phyloP scores from a whole-genome alignment of 169 alveolate genomes.

The Eimeria necatrix region DNA sequence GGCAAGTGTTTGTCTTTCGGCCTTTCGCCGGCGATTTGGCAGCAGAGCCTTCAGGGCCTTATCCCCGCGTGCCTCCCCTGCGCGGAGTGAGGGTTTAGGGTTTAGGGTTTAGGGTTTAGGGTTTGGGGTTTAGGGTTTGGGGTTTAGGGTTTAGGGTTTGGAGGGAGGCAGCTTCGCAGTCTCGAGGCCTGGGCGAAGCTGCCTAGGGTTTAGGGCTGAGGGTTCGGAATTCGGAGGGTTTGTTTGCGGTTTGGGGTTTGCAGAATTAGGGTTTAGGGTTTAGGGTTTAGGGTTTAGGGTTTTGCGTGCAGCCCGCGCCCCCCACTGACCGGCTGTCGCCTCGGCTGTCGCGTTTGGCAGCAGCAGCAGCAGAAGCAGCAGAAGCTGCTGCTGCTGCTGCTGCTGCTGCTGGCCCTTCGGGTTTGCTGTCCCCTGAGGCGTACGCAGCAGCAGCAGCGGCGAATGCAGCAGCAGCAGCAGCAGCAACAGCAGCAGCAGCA shows the following conservation, averaged over 20 bases:
- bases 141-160: slow-evolving; percentile 23
- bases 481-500: slow-evolving; percentile 52
- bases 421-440: too few relatives aligned
- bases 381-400: too few relatives aligned
- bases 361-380: too few relatives aligned
- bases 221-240: neutral
- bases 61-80: slow-evolving; percentile 66
- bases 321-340: slow-evolving; percentile 6
- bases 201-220: neutral
- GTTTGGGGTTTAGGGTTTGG: neutral
- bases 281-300: slow-evolving; percentile 26
- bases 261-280: too few relatives aligned
- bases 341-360: neutral
- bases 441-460: too few relatives aligned
- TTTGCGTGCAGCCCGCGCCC: slow-evolving; percentile 18
- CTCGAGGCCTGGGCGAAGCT: too few relatives aligned
- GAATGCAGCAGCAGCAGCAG: slow-evolving; percentile 35
- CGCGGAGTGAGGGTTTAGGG: neutral
- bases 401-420: too few relatives aligned
- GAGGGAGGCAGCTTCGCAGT: too few relatives aligned
- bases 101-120: neutral
- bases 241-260: slow-evolving; percentile 8
- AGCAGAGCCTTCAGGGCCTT: slow-evolving; percentile 22
- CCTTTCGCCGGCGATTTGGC: neutral
- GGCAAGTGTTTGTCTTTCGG: slow-evolving; percentile 76